Evolutionary conservation across 305 asterid species (phyloP).

Genomic region (Fraxinus albicans): DNA sequence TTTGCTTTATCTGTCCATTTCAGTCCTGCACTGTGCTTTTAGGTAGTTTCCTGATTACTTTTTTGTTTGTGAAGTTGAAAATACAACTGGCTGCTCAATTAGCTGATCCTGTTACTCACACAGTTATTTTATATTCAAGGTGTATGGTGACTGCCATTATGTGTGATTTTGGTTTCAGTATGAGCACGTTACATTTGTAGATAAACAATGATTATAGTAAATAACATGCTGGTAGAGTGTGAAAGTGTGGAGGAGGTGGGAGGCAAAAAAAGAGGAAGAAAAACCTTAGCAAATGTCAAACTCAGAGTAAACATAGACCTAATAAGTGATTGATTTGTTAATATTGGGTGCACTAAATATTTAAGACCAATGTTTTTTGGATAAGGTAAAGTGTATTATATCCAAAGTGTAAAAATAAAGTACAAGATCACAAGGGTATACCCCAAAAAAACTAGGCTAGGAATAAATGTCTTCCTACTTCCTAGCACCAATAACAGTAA

Average conservation of each 20-base stretch:
- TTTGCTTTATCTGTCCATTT: background rate
- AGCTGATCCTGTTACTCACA: background rate
- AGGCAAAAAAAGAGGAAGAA: background rate
- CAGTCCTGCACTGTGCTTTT: background rate
- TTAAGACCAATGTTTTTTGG: background rate
- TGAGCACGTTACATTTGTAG: background rate
- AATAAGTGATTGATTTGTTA: background rate
- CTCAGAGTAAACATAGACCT: background rate
- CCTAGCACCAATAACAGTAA: too few species aligned
- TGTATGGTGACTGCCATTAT: background rate
- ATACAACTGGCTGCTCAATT: background rate
- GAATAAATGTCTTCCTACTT: too few species aligned
- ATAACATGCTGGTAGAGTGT: background rate
- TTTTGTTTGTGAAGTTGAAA: background rate
- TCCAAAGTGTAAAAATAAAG: too few species aligned
- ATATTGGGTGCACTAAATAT: background rate
- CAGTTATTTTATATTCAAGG: background rate
- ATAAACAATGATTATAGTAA: background rate
- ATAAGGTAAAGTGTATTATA: too few species aligned
- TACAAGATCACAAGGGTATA: too few species aligned
- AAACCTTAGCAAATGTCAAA: background rate
- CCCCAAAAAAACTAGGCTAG: too few species aligned
- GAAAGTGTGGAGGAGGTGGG: background rate
- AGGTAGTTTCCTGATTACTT: background rate
- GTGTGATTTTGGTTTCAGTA: background rate